Evolutionary conservation across 192 early-diverging fungal species (phyloP), one percentile per base, ranked within the genome.

Genomic region (Martensiomyces pterosporus): DNA sequence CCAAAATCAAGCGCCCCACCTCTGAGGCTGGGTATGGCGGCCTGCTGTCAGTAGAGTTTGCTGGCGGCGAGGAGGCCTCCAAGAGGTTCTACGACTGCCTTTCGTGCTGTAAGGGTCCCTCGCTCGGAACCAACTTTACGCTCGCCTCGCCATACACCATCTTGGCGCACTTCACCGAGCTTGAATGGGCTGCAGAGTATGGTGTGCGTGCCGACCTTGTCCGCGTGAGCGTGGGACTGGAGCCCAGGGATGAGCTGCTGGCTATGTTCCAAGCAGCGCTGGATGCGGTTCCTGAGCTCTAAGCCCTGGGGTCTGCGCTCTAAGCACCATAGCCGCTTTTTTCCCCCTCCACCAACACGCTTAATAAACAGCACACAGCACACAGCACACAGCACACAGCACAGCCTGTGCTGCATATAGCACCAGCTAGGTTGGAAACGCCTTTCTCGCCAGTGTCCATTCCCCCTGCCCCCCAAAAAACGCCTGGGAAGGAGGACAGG

Each of bases 111-210:
- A 98, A 98, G 57, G 95, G 95, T 2, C 95, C 95, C 14, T 93
- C 91, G 3, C 73, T 98, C 17, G 95, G 95, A 1, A 98, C 95
- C 22, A 98, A 93, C 75, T 98, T 98, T 49, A 98, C 95, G 14
- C 76, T 98, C 39, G 89, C 83, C 3, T 88, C 87, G 49, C 93
- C 95, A 2, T 98, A 98, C 57, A 91, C 93, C 0, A 88, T 98
- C 16, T 55, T 98, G n/a, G 95, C 92, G 8, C 95, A 98, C 60
- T 98, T 88, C 65, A 70, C 69, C 22, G 95, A 98, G 67, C 70
- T 96, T 13, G 93, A 96, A 21, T 98, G 95, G 95, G 95, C 91
- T 14, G 79, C 75, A 2, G 57, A 79, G 45, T 96, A 61, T 62
- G 89, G 89, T 24, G 91, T 98, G 35, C 59, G 66, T 4, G 62